Evolutionary conservation across 305 asterid species (phyloP), one percentile per base, ranked within the genome.

Genomic region (Caryopteris hybrid): DNA sequence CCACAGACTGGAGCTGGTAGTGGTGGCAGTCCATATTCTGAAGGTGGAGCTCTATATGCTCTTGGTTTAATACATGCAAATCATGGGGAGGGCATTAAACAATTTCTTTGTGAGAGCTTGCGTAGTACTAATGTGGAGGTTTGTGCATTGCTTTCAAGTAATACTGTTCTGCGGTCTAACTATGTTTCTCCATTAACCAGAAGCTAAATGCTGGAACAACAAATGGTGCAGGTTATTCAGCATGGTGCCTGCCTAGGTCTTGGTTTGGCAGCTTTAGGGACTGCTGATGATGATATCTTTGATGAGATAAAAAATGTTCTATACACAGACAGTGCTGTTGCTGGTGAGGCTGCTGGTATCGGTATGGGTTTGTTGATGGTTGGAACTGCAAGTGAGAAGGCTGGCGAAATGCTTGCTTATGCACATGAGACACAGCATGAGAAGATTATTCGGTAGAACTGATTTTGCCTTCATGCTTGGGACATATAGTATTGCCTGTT

Each of bases 211-310:
- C 73, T 72, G 17, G 36, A 42, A 25, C 67, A 14, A 57, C 51
- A 25, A 25, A 64, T 72, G 58, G 47, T 74, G 75, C 91, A 93
- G 99, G 98, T 95, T 75, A 90, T 95, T 83, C 99, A 95, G 83
- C 98, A 95, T 47, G 99, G 99, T 78, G 99, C 98, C 62, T 95
- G 99, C 81, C 89, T 95, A 17, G 99, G 99, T 72, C 99, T 95
- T 76, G 99, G 99, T 69, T 78, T 92, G 84, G 98, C 99, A 59
- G 95, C 99, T 23, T 71, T 95, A 65, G 99, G 98, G 63, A 95
- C 98, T 61, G 99, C 99, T 38, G 99, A 92, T 75, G 90, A 84
- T 68, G 97, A 95, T n/a, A 84, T 92, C 46, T 95, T 88, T 63
- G 98, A 95, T 66, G 98, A 92, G 68, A 79, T 95, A 43, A 95